These are phyloP conservation scores for Ophiostoma montium DNA, from an alignment of 2,329 filamentous ascomycete genomes.

Conservation along the genomic window DNA sequence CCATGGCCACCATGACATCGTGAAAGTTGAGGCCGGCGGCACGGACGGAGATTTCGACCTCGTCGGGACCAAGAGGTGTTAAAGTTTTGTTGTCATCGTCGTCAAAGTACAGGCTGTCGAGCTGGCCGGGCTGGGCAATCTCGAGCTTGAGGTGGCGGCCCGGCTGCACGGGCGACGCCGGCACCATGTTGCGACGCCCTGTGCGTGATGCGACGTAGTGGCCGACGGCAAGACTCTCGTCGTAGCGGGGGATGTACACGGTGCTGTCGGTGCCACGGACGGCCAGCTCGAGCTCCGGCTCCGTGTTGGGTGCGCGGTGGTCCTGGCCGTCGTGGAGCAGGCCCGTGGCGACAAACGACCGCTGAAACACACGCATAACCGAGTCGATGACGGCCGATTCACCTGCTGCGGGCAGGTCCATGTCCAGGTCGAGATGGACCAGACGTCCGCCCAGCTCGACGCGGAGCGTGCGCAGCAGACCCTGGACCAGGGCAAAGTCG, in stretches of 20 bases:
- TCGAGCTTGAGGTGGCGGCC: conserved; percentile 10
- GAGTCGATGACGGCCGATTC: background rate
- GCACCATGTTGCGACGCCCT: conserved; percentile 5
- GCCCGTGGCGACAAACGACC: conserved; percentile 1
- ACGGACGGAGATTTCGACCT: conserved; percentile 20
- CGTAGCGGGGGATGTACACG: conserved; percentile 12
- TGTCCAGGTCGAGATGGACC: conserved; percentile 17
- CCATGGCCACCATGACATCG: conserved; percentile 22
- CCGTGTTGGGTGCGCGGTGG: background rate
- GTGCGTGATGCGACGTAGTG: conserved; percentile 11
- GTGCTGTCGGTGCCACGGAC: conserved; percentile 5
- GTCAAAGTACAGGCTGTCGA: conserved; percentile 18
- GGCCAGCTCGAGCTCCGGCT: conserved; percentile 10
- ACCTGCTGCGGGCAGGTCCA: conserved; percentile 10
- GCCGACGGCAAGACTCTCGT: conserved; percentile 1
- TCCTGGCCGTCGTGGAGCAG: background rate
- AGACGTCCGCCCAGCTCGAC: conserved; percentile 15
- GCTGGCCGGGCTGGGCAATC: conserved; percentile 14
- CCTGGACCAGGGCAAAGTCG: conserved; percentile 19
- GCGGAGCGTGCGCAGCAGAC: conserved; percentile 20
- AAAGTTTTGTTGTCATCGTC: conserved; percentile 8
- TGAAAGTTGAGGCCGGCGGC: conserved; percentile 22
- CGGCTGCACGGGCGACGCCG: conserved; percentile 8
- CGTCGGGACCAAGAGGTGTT: conserved; percentile 3
- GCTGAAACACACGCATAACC: conserved; percentile 1